Evolutionary conservation across 2,329 filamentous ascomycete species (phyloP), one percentile per base, ranked within the genome.

Genomic region (Mariannaea elegans): DNA sequence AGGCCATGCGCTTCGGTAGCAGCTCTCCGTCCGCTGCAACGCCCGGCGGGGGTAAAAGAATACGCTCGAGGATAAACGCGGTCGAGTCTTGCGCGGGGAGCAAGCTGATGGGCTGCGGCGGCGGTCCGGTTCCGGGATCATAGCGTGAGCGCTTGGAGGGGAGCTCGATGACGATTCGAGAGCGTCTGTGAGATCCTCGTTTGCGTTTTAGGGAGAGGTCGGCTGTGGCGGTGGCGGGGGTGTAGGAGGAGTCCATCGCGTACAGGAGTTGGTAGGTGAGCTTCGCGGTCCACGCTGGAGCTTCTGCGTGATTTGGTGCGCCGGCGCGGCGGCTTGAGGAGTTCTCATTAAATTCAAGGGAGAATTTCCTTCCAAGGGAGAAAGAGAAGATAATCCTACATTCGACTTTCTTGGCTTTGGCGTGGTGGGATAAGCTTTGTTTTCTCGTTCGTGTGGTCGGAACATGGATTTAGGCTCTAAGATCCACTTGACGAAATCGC

Each of bases 41-140:
- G 12, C 70, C 67, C 2, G 65, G 72, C 46, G 70, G 76, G 36
- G 82, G 78, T 1, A 84, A 74, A 7, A 86, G 73, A 29, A 84
- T 77, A 64, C 83, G 81, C 46, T 83, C 81, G 61, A 83, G 70
- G 39, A 90, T 89, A 66, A 82, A 85, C n/a, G 83, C 85, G 8
- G 81, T 81, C 41, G 81, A 80, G 64, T 87, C 82, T 68, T 79
- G 72, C 1, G 76, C 70, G 3, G 81, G 84, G 3, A 81, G 71
- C 7, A 87, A 72, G n/a, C 77, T 70, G 14, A 87, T 74, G 9
- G 78, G 80, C 3, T 78, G 78, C 2, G 82, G 72, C 0, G 80
- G 75, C 0, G 84, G 84, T 0, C 82, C 81, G 7, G 78, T 79
- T 32, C 81, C 81, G 3, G 78, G 78, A 1, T 75, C 70, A 65